A percentile compares a stretch with the other conserved stretches of the same genome.
phyloP scores from a whole-genome alignment of 2,329 filamentous ascomycete genomes.

The Cryphonectria radicalis region DNA sequence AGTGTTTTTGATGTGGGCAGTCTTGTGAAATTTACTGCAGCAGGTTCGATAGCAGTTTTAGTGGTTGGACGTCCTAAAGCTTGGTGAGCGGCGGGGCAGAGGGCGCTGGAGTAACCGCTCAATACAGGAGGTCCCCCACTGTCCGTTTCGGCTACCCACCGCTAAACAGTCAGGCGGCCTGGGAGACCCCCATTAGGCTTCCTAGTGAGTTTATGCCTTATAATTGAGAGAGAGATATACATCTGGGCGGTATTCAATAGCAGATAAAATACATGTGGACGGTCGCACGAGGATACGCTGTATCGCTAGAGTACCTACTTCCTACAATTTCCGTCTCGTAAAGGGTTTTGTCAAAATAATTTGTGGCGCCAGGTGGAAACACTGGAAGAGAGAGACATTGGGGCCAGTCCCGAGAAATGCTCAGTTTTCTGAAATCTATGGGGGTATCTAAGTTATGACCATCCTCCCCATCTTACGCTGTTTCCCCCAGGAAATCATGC shows the following conservation, averaged over 20 bases:
- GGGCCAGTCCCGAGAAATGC: neutral
- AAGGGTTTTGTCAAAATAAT: neutral
- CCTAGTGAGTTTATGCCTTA: neutral
- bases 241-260: neutral
- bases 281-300: neutral
- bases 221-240: neutral
- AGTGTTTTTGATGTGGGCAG: neutral
- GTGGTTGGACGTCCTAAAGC: neutral
- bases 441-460: constrained; percentile 9
- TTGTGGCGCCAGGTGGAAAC: neutral
- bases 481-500: neutral
- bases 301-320: neutral
- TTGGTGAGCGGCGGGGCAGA: neutral
- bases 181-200: neutral
- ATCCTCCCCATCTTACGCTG: neutral
- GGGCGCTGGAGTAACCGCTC: neutral
- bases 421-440: neutral
- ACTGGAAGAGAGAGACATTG: neutral
- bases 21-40: neutral
- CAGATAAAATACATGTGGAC: neutral
- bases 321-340: neutral
- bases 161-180: neutral
- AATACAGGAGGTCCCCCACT: neutral
- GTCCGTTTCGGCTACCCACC: neutral
- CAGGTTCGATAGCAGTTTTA: neutral